Conservation (phyloP, 768 basidiomycete genomes). For the Tephrocybe sp. region DNA sequence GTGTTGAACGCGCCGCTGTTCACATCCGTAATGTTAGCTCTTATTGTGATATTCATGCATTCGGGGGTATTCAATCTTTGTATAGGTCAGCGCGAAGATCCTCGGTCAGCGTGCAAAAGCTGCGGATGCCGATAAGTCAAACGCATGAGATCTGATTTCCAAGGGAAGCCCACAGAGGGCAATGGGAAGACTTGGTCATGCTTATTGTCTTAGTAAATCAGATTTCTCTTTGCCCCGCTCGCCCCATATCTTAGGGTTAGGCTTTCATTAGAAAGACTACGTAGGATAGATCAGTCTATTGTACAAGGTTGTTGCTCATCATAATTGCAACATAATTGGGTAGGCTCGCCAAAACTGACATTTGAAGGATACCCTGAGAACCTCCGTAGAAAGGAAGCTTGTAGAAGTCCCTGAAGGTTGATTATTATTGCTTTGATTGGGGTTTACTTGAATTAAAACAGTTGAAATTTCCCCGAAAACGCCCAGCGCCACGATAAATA, state of each 20-base stretch:
- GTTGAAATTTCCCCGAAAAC: background rate
- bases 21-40: conserved; percentile 76
- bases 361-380: background rate
- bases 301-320: conserved; percentile 4
- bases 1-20: conserved; percentile 77
- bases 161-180: conserved; percentile 14
- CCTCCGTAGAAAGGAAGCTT: background rate
- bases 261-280: too few species aligned
- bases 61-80: conserved; percentile 13
- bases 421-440: background rate
- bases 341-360: background rate
- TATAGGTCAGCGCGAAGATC: conserved; percentile 79
- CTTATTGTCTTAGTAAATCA: conserved; percentile 25
- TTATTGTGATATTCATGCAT: conserved; percentile 6
- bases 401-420: background rate
- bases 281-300: conserved; percentile 5
- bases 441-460: conserved; percentile 3
- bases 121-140: conserved; percentile 34
- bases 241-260: background rate
- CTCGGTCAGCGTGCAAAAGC: conserved; percentile 59
- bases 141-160: conserved; percentile 26
- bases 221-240: background rate
- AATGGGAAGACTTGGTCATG: conserved; percentile 18
- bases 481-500: conserved; percentile 10
- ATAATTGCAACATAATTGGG: background rate